Base-by-base conservation (phyloP, 2,329 filamentous ascomycete genomes). In the Alternaria viburni region DNA sequence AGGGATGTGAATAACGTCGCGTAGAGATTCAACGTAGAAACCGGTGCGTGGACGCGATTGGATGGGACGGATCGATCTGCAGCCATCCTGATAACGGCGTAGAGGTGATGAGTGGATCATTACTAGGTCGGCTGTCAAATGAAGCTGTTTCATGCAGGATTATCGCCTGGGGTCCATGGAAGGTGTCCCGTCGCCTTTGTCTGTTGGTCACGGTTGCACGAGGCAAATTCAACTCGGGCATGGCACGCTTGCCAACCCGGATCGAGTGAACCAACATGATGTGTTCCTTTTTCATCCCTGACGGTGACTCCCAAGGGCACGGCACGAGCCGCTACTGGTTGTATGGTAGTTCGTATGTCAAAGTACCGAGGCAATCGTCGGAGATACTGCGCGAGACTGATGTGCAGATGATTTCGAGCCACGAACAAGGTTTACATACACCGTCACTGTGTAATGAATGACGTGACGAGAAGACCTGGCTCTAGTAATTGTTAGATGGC, bases 1-100 rank as follows among this genome's bases (percentile, higher is more conserved):
- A 75, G 73, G 74, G 70, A 74, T 76, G 67, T 74, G 68, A 57
- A 65, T 65, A 71, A 65, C 43, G 52, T 63, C 56, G 61, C 52
- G 57, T 59, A 59, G 60, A 62, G 52, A 57, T 54, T 69, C 60
- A 67, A 64, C 52, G 51, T 69, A 61, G 57, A 65, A 65, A 59
- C 50, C 65, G 25, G 32, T 54, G 43, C 52, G 58, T 55, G 45
- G 46, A 57, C 57, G 64, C 54, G 64, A 72, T 71, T 68, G 66
- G 64, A 54, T 56, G 58, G 64, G 62, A 51, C 57, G 28, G 21
- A 63, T 60, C 54, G 66, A 74, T 73, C 65, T 68, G 57, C 70
- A 67, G 65, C 57, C 59, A 66, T 67, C 58, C 50, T 45, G 60
- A 62, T 62, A 62, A 59, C 30, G 56, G 60, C 45, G 49, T 28